Evolutionary conservation across 495 filamentous ascomycete genomes (phyloP).

Genomic region (Lophiotrema nucula): DNA sequence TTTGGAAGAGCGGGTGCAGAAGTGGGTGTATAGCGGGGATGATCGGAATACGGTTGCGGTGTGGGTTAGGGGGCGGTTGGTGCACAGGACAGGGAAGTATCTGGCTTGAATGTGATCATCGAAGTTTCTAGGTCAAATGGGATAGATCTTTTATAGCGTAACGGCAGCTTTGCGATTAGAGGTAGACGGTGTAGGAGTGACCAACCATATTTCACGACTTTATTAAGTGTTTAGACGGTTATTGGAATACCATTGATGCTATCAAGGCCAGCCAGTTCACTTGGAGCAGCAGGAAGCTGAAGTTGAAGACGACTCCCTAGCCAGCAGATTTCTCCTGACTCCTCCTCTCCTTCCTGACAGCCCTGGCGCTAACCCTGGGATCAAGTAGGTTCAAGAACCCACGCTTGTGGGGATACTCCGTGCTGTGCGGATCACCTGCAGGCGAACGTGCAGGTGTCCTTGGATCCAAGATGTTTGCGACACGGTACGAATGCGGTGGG

Average conservation of each 20-base stretch:
- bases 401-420: background rate
- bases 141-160: no score
- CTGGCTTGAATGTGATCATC: no score
- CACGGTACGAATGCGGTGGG: background rate
- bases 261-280: no score
- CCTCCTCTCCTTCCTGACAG: background rate
- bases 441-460: background rate
- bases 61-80: constrained; percentile 76
- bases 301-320: no score
- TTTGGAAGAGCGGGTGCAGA: constrained; percentile 73
- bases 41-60: constrained; percentile 77
- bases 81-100: constrained; percentile 52
- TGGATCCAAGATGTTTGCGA: constrained; percentile 10
- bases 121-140: no score
- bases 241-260: no score
- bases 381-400: constrained; percentile 15
- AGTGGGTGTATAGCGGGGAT: constrained; percentile 88
- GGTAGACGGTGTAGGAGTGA: no score
- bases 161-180: no score
- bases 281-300: no score
- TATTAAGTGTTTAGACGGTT: no score
- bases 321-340: no score
- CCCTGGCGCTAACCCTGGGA: constrained; percentile 10
- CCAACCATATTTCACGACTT: no score
- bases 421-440: background rate